These are phyloP conservation scores for Pelargonium citronellum DNA, from an alignment of 441 rosid genomes.

Conservation along the genomic window DNA sequence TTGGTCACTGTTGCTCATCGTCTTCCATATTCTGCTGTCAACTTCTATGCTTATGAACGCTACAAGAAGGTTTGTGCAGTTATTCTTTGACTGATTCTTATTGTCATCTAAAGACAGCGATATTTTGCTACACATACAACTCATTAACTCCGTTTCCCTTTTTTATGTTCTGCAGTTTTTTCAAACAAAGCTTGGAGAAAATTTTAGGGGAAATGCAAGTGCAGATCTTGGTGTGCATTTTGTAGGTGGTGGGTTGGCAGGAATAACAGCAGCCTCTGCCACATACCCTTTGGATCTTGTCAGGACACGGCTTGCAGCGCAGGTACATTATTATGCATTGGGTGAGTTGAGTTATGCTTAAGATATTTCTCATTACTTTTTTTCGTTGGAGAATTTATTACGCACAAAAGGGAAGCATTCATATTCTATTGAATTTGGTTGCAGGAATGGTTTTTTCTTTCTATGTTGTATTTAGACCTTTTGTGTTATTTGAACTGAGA, in stretches of 20 bases:
- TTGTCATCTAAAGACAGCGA: background rate
- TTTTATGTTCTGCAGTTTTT: conserved; percentile 42
- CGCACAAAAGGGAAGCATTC: background rate
- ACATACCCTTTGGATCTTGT: conserved; percentile 95
- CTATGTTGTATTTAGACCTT: background rate
- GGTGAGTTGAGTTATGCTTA: background rate
- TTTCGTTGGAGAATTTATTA: background rate
- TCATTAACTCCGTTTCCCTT: conserved; percentile 11
- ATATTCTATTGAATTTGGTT: background rate
- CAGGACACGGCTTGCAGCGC: conserved; percentile 93
- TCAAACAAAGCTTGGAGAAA: conserved; percentile 46
- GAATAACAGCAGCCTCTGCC: conserved; percentile 84
- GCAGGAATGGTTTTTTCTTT: conserved; percentile 7
- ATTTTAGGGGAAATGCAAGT: conserved; percentile 39
- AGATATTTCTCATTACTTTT: background rate
- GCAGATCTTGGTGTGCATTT: conserved; percentile 62
- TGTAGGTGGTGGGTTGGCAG: conserved; percentile 87
- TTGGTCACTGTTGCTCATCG: conserved; percentile 85
- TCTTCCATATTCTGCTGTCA: conserved; percentile 78
- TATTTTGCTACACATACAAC: background rate
- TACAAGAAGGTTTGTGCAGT: conserved; percentile 52
- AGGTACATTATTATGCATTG: conserved; percentile 39
- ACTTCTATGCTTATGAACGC: conserved; percentile 76
- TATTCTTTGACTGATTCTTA: background rate
- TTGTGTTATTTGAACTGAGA: background rate